Conservation (phyloP, 2,329 filamentous ascomycete genomes). For the Graphilbum sp. region DNA sequence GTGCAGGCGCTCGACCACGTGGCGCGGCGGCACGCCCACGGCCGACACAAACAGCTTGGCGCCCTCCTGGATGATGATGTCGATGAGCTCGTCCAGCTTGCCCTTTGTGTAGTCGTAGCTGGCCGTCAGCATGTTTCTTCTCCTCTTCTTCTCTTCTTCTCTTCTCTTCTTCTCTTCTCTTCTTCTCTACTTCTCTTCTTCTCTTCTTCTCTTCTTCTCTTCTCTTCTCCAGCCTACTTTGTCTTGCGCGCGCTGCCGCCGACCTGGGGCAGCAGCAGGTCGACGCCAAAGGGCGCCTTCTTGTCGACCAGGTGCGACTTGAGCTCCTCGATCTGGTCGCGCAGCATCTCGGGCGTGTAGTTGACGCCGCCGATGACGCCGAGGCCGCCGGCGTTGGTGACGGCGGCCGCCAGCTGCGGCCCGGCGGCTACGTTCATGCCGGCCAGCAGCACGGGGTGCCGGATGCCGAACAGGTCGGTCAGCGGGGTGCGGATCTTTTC, state of each 20-base stretch:
- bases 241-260: constrained; percentile 90
- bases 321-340: constrained; percentile 85
- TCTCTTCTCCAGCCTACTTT: constrained; percentile 51
- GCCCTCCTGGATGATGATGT: constrained; percentile 83
- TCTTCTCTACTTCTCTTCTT: too few species aligned
- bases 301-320: constrained; percentile 80
- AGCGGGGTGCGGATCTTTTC: constrained; percentile 80
- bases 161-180: too few species aligned
- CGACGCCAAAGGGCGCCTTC: constrained; percentile 88
- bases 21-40: constrained; percentile 80
- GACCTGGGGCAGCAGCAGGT: constrained; percentile 85
- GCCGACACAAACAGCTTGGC: constrained; percentile 92
- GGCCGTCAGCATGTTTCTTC: constrained; percentile 9
- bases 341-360: constrained; percentile 95
- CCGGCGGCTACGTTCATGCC: constrained; percentile 99
- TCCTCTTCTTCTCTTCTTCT: too few species aligned
- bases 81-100: constrained; percentile 79
- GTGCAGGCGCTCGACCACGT: constrained; percentile 82
- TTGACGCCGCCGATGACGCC: constrained; percentile 92
- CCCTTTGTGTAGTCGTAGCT: constrained; percentile 99
- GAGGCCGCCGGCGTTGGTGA: constrained; percentile 90
- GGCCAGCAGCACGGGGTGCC: constrained; percentile 87
- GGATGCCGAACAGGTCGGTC: constrained; percentile 95
- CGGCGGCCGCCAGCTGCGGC: constrained; percentile 87
- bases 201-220: too few species aligned